phyloP scores from a whole-genome alignment of 306 rosid genomes.

The Acmispon strigosus region DNA sequence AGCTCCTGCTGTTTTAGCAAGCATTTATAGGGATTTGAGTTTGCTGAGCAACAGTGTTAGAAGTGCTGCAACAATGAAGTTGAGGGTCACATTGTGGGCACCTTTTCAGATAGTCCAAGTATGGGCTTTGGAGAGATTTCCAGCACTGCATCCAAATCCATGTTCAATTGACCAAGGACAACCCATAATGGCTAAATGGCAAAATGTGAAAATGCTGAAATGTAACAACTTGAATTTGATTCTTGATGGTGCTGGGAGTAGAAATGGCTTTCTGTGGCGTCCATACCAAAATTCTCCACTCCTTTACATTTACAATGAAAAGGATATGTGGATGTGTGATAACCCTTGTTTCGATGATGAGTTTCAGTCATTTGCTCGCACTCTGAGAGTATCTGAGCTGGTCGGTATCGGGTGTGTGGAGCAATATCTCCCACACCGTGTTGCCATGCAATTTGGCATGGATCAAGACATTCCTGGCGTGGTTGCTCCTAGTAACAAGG shows the following conservation, averaged over 20 bases:
- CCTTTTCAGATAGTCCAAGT: conserved; percentile 47
- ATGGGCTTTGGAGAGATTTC: conserved; percentile 60
- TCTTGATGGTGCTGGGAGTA: not conserved
- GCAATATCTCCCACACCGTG: conserved; percentile 43
- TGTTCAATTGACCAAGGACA: not conserved
- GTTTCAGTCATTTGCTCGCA: conserved; percentile 23
- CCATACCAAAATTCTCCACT: conserved; percentile 32
- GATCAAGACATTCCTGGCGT: conserved; percentile 50
- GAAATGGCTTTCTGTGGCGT: conserved; percentile 32
- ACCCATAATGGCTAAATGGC: conserved; percentile 33
- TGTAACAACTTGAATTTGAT: not conserved
- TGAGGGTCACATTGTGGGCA: not conserved
- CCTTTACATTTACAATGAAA: not conserved
- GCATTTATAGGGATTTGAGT: conserved; percentile 33
- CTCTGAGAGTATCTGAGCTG: conserved; percentile 30
- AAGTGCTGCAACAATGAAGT: not conserved
- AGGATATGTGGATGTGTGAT: not conserved
- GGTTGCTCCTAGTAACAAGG: not conserved
- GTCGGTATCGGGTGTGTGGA: conserved; percentile 28
- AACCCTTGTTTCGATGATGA: not conserved
- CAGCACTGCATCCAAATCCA: not conserved
- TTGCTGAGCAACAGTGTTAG: not conserved
- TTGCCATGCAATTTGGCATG: conserved; percentile 61
- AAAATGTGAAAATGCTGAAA: not conserved
- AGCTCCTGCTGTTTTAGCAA: conserved; percentile 48